These are phyloP conservation scores for Crithidia sp. DNA, from an alignment of 208 protist genomes.

Conservation along the genomic window DNA sequence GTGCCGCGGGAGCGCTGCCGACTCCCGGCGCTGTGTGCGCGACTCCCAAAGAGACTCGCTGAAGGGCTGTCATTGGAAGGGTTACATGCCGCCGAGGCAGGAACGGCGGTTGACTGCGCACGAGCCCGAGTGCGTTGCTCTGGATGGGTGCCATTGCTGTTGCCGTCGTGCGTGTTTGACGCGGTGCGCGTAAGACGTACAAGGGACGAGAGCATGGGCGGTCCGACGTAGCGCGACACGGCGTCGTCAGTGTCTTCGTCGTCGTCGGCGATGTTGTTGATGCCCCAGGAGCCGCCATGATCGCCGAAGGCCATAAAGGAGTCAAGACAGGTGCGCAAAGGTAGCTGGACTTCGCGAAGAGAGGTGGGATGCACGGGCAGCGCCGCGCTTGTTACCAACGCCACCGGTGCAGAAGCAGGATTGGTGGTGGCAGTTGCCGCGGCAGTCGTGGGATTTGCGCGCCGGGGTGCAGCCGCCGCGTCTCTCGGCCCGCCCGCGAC, in stretches of 20 bases:
- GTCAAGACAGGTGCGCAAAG: slow-evolving; percentile 4
- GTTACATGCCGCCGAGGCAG: too few relatives aligned
- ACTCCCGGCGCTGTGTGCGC: too few relatives aligned
- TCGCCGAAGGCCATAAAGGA: not conserved
- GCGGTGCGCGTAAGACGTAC: not conserved
- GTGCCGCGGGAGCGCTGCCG: too few relatives aligned
- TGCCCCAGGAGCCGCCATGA: not conserved
- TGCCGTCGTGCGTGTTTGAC: too few relatives aligned
- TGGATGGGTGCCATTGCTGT: too few relatives aligned
- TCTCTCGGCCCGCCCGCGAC: not conserved
- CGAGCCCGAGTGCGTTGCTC: not conserved
- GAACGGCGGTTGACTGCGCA: too few relatives aligned
- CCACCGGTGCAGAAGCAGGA: not conserved
- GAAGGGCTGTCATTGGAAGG: too few relatives aligned
- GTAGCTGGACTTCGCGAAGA: not conserved
- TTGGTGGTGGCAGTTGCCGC: not conserved
- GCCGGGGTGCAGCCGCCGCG: too few relatives aligned
- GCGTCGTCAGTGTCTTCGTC: not conserved
- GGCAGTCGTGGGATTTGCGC: not conserved
- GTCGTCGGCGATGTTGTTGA: not conserved
- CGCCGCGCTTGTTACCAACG: too few relatives aligned
- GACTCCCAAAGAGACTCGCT: too few relatives aligned
- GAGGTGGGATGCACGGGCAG: not conserved
- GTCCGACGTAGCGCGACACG: not conserved
- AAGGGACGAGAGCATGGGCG: not conserved